Evolutionary conservation across 139 green algal species (phyloP).

Genomic region (Chloropicon primus): DNA sequence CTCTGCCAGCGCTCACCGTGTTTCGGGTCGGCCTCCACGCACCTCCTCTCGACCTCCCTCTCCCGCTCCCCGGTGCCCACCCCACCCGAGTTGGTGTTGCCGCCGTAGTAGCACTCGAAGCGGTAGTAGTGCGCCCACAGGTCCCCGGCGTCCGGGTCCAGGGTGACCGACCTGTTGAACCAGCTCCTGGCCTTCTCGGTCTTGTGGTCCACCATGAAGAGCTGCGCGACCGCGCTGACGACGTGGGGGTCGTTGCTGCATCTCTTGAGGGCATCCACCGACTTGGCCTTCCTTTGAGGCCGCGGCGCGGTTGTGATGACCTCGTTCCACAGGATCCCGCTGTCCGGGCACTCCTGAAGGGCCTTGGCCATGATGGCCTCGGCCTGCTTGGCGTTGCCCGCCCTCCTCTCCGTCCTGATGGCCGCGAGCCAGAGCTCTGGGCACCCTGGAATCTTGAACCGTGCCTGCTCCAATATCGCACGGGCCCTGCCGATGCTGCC

Average conservation of each 20-base stretch:
- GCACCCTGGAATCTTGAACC: slow-evolving; percentile 66
- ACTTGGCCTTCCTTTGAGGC: slow-evolving; percentile 57
- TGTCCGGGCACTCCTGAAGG: slow-evolving; percentile 80
- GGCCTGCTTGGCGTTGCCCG: slow-evolving; percentile 37
- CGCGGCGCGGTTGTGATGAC: slow-evolving; percentile 68
- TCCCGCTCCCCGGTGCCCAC: slow-evolving; percentile 29
- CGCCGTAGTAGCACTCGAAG: slow-evolving; percentile 43
- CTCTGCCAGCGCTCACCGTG: slow-evolving; percentile 81
- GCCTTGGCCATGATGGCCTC: slow-evolving; percentile 80
- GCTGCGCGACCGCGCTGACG: slow-evolving; percentile 57
- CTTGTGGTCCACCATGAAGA: slow-evolving; percentile 89
- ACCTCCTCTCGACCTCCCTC: slow-evolving; percentile 20
- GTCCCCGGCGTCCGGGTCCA: slow-evolving; percentile 80
- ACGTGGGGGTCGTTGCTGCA: slow-evolving; percentile 53
- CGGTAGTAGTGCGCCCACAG: slow-evolving; percentile 73
- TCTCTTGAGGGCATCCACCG: slow-evolving; percentile 82
- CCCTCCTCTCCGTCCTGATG: slow-evolving; percentile 60
- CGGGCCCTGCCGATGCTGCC: slow-evolving; percentile 52
- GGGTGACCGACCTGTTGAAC: slow-evolving; percentile 68
- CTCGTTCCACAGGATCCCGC: slow-evolving; percentile 76
- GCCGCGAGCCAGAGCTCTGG: slow-evolving; percentile 81
- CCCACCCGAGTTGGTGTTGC: no score
- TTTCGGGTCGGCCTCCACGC: slow-evolving; percentile 49
- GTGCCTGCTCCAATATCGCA: slow-evolving; percentile 55
- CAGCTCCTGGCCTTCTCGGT: slow-evolving; percentile 56